Conservation (phyloP, 352 stramenopile species). For the Pythium sukuiense region DNA sequence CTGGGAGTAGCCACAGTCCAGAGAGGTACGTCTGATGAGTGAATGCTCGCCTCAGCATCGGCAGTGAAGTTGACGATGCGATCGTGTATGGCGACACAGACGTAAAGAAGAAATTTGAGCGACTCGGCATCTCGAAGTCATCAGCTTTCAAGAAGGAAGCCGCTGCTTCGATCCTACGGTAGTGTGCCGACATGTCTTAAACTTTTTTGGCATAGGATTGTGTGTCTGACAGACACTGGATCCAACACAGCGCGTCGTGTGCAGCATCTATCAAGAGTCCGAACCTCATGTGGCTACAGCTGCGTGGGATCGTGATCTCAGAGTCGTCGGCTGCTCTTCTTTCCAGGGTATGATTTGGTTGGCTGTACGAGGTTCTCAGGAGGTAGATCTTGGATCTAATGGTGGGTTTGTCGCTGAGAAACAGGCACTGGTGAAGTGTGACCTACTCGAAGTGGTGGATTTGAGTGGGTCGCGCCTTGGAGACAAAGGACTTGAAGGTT, state of each 20-base stretch:
- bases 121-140: conserved; percentile 47
- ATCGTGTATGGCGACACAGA: conserved; percentile 32
- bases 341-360: conserved; percentile 13
- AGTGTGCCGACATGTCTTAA: background rate
- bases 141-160: conserved; percentile 42
- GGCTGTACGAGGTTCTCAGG: background rate
- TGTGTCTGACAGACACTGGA: conserved; percentile 12
- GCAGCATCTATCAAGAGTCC: conserved; percentile 10
- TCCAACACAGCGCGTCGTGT: no score
- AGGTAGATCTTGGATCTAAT: background rate
- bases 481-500: conserved; percentile 24
- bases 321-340: conserved; percentile 5
- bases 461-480: conserved; percentile 8
- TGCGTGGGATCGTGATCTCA: conserved; percentile 21
- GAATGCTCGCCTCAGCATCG: no score
- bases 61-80: background rate
- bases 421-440: conserved; percentile 18
- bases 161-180: conserved; percentile 39
- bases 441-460: conserved; percentile 21
- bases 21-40: conserved; percentile 31
- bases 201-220: background rate
- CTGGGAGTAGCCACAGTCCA: conserved; percentile 49
- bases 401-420: no score
- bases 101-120: conserved; percentile 61
- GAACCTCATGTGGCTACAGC: conserved; percentile 14